These are phyloP conservation scores for Ocimum tenuiflorum DNA, from an alignment of 257 asterid genomes.

Conservation along the genomic window DNA sequence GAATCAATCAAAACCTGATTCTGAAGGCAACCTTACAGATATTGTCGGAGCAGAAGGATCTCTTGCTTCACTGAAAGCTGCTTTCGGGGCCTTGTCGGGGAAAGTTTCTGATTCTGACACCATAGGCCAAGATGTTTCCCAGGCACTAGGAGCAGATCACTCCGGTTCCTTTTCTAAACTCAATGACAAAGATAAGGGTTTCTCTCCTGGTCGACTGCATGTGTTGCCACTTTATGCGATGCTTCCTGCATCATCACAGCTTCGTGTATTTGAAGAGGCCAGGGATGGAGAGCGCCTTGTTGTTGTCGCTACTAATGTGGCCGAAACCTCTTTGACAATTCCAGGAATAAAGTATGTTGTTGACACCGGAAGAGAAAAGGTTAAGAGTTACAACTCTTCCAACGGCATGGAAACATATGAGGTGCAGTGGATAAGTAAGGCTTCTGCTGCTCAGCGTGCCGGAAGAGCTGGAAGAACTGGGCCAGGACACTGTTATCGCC, in stretches of 20 bases:
- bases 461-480: slow-evolving; percentile 98
- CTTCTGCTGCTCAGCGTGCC: slow-evolving; percentile 93
- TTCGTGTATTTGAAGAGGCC: slow-evolving; percentile 70
- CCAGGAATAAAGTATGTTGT: slow-evolving; percentile 92
- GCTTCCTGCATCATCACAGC: slow-evolving; percentile 96
- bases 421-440: slow-evolving; percentile 92
- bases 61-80: slow-evolving; percentile 62
- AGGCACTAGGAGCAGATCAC: slow-evolving; percentile 26
- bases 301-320: slow-evolving; percentile 93
- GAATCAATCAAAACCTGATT: slow-evolving; percentile 31
- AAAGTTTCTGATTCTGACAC: slow-evolving; percentile 25
- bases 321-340: slow-evolving; percentile 94
- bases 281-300: slow-evolving; percentile 78
- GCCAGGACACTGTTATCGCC: slow-evolving; percentile 95
- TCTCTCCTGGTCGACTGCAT: slow-evolving; percentile 40
- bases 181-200: slow-evolving; percentile 24
- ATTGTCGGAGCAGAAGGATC: slow-evolving; percentile 34
- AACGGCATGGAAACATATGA: slow-evolving; percentile 83
- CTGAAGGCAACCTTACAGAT: slow-evolving; percentile 35
- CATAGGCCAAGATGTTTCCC: slow-evolving; percentile 22
- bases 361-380: slow-evolving; percentile 92
- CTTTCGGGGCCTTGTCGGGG: slow-evolving; percentile 63
- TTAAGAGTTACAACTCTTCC: slow-evolving; percentile 64
- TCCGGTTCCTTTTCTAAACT: slow-evolving; percentile 19
- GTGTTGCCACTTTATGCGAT: slow-evolving; percentile 89